A percentile compares a stretch with the other conserved stretches of the same genome.
phyloP scores from a whole-genome alignment of 805 yeast genomes.

The Cyberlindnera misumaiensis region DNA sequence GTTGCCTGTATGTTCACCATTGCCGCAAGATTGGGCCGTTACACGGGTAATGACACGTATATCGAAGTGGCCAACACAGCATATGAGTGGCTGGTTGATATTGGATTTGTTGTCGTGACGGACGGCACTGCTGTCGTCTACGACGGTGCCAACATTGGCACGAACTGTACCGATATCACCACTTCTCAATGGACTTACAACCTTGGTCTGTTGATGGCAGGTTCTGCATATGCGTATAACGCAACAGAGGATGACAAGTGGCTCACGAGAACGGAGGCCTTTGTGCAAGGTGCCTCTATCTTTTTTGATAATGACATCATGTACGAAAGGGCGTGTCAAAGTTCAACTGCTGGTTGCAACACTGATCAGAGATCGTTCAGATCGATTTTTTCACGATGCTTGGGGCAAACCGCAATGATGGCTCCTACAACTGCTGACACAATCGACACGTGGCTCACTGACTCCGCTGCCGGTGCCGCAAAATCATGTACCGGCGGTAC shows the following conservation, averaged over 20 bases:
- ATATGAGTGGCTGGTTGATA: constrained; percentile 53
- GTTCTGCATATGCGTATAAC: constrained; percentile 64
- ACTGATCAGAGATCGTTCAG: constrained; percentile 74
- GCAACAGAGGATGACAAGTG: constrained; percentile 46
- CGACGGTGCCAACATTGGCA: constrained; percentile 52
- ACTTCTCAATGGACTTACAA: constrained; percentile 60
- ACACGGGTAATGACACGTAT: constrained; percentile 49
- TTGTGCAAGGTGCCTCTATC: constrained; percentile 39
- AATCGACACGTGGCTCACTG: constrained; percentile 34
- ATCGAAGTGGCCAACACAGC: constrained; percentile 46
- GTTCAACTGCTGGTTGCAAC: constrained; percentile 42
- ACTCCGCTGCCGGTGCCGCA: constrained; percentile 65
- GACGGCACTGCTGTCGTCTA: constrained; percentile 32
- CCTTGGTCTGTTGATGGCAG: constrained; percentile 60
- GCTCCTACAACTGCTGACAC: constrained; percentile 41
- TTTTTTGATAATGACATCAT: constrained; percentile 46
- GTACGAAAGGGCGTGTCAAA: constrained; percentile 58
- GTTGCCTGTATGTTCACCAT: constrained; percentile 58
- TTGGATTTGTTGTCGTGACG: constrained; percentile 34
- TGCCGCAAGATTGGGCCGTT: constrained; percentile 59
- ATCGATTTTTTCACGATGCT: constrained; percentile 58
- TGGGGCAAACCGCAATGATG: constrained; percentile 50
- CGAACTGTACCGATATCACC: constrained; percentile 44
- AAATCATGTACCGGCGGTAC: constrained; percentile 64
- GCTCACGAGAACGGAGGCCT: constrained; percentile 39